Evolutionary conservation across 179 eudicot species (phyloP), one percentile per base, ranked within the genome.

Genomic region (Corrigiola litoralis): DNA sequence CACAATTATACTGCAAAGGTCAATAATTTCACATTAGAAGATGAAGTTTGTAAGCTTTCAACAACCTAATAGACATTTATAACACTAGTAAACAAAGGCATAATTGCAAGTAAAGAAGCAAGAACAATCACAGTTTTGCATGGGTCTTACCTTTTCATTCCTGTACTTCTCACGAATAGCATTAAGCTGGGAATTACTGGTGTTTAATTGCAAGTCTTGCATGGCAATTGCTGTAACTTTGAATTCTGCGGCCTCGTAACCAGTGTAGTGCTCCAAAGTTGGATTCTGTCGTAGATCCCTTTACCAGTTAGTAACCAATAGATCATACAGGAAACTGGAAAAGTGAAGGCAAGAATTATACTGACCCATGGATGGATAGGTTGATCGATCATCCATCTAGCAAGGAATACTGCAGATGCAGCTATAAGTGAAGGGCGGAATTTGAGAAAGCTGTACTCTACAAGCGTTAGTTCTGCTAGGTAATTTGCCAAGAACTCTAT

Each of bases 321-420:
- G 24, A 9, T 36, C 16, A 53, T 16, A 63, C 21, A 27, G 21
- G 28, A 44, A 27, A 5, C 1, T n/a, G n/a, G n/a, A 38, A 10
- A 18, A 12, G 14, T 24, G 8, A 24, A 16, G 32, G 8, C 20
- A 18, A 6, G 46, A 53, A 67, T 21, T 20, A 31, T 48, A 78
- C 77, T 40, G 17, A 91, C 98, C 97, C 97, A 91, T 58, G 96
- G 97, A 63, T 89, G 80, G 64, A 54, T 65, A 21, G 90, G 78
- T 51, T 80, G 91, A 69, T 89, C 87, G 33, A 91, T 66, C 20
- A 85, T 91, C 94, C 96, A 91, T 77, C 84, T 80, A n/a, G 97
- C 97, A n/a, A 91, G 96, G 59, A 91, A 89, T 48, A 91, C 85
- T 18, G 87, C 94, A 41, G 97, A 89, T 34, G 97, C 96, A 59